These are phyloP conservation scores for Trifolium subterraneum DNA, from an alignment of 306 rosid species.

Conservation along the genomic window DNA sequence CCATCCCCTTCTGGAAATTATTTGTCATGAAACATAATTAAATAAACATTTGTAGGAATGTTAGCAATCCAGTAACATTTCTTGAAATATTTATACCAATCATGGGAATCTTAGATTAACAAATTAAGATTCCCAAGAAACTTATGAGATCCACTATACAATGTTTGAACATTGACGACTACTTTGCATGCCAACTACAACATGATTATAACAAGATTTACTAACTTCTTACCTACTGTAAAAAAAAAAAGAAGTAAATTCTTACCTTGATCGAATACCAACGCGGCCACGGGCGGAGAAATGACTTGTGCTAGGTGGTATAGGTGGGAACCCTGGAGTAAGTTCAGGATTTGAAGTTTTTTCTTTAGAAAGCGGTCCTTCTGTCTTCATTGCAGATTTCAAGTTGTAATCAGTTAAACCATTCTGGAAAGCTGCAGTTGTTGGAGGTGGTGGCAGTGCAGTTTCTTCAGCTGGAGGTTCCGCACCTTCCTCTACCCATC, in stretches of 20 bases:
- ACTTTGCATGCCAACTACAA: background rate
- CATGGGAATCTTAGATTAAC: background rate
- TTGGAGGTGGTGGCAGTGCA: constrained; percentile 83
- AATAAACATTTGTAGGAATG: background rate
- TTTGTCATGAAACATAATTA: background rate
- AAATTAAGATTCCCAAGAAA: background rate
- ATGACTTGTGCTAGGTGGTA: constrained; percentile 79
- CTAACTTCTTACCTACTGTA: constrained; percentile 55
- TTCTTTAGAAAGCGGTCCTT: constrained; percentile 52
- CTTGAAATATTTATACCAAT: background rate
- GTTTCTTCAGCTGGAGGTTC: constrained; percentile 75
- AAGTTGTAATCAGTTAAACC: constrained; percentile 69
- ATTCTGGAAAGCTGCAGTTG: constrained; percentile 67
- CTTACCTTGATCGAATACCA: constrained; percentile 87
- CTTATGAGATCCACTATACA: background rate
- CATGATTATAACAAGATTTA: constrained; percentile 9
- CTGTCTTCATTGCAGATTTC: constrained; percentile 66
- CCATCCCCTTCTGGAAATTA: background rate
- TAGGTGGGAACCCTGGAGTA: constrained; percentile 76
- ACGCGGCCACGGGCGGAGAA: constrained; percentile 71
- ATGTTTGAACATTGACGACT: constrained; percentile 15
- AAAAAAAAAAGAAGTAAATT: constrained; percentile 2
- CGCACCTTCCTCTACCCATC: constrained; percentile 97
- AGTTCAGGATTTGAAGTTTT: constrained; percentile 53
- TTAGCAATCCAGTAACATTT: background rate